These are phyloP conservation scores for Biscogniauxia mediterranea DNA, from an alignment of 2,329 filamentous ascomycete species.

Conservation along the genomic window DNA sequence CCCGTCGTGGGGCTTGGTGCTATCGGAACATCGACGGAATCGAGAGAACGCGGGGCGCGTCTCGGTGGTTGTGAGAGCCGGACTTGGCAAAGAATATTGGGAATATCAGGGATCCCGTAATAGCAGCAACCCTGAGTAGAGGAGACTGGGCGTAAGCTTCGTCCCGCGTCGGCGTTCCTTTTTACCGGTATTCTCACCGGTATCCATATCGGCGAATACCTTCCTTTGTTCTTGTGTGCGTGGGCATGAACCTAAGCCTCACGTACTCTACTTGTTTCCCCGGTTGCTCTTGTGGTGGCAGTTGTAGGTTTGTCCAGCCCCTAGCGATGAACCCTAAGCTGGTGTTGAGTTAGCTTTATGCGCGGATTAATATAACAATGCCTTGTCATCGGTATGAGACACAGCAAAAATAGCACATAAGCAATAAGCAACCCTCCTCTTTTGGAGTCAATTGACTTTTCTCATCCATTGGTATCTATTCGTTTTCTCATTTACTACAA, in stretches of 20 bases:
- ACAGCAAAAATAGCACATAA: not conserved
- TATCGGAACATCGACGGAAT: not conserved
- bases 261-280: not conserved
- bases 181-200: not conserved
- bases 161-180: not conserved
- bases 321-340: not conserved
- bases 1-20: not conserved
- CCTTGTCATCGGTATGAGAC: not conserved
- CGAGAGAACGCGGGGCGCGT: not conserved
- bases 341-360: not conserved
- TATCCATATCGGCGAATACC: not conserved
- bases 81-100: not conserved
- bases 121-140: not conserved
- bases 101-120: not conserved
- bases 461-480: constrained; percentile 21
- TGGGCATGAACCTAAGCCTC: not conserved
- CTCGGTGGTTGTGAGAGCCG: not conserved
- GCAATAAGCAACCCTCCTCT: not conserved
- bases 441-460: constrained; percentile 4
- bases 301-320: not conserved
- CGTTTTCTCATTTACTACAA: constrained; percentile 25
- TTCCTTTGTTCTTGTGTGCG: not conserved
- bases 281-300: not conserved
- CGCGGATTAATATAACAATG: not conserved
- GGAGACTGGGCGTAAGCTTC: not conserved